Evolutionary conservation across 768 basidiomycete genomes (phyloP).

Genomic region (Amyloporia xantha): DNA sequence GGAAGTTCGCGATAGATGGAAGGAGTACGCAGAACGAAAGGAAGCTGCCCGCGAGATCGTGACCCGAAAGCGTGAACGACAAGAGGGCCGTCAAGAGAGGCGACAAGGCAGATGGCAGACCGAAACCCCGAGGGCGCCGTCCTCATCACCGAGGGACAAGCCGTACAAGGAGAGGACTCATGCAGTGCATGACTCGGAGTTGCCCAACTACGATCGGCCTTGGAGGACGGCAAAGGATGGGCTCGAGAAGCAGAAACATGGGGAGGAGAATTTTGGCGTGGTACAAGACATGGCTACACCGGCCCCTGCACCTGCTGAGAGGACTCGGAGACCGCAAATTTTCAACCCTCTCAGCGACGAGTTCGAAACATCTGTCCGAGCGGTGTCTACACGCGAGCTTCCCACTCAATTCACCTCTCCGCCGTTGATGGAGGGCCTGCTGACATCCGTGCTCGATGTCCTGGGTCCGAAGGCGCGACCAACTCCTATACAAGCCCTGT

Average conservation of each 20-base stretch:
- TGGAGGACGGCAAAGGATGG: neutral
- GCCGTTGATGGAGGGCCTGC: constrained; percentile 59
- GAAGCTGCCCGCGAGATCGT: neutral
- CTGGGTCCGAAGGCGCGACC: constrained; percentile 54
- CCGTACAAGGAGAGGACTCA: neutral
- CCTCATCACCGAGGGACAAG: no score
- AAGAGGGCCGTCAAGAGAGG: neutral
- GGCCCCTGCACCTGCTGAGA: neutral
- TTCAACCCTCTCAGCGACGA: constrained; percentile 28
- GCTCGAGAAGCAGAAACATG: neutral
- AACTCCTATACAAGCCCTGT: constrained; percentile 74
- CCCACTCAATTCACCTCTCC: constrained; percentile 53
- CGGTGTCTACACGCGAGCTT: constrained; percentile 23
- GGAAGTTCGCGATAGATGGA: constrained; percentile 6
- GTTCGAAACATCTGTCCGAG: constrained; percentile 28
- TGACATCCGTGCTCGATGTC: constrained; percentile 47
- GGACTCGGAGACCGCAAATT: constrained; percentile 4
- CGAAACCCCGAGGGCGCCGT: neutral
- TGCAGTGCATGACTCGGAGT: neutral
- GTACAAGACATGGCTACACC: neutral
- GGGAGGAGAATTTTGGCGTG: neutral
- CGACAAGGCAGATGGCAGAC: neutral
- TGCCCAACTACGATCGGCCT: neutral
- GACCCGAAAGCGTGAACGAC: neutral
- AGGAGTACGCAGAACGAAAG: neutral